phyloP scores from a whole-genome alignment of 805 yeast species.

The Kazachstania bromeliacearum region DNA sequence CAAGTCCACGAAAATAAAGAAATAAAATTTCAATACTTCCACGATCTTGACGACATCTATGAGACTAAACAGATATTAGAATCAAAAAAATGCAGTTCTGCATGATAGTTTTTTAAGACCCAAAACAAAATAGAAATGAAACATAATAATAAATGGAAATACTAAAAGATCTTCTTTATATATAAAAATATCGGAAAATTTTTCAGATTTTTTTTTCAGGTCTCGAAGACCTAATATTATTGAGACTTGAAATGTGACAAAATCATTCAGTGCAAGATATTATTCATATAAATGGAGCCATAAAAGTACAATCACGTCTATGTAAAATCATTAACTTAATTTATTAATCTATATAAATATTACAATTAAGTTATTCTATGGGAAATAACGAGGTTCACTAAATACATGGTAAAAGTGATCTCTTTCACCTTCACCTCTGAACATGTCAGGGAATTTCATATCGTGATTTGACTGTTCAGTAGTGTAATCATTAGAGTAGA shows the following conservation, averaged over 20 bases:
- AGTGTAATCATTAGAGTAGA: constrained; percentile 49
- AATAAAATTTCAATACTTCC: not conserved
- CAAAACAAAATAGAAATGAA: too few species aligned
- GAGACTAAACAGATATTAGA: constrained; percentile 1
- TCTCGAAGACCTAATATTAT: too few species aligned
- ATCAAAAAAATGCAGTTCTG: not conserved
- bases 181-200: not conserved
- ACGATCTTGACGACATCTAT: constrained; percentile 1
- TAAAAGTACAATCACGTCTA: not conserved
- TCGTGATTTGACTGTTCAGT: constrained; percentile 44
- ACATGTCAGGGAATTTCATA: constrained; percentile 65
- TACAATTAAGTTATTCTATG: not conserved
- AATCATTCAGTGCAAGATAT: too few species aligned
- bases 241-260: too few species aligned
- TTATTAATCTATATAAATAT: not conserved
- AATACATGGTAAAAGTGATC: constrained; percentile 93
- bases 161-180: not conserved
- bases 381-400: constrained; percentile 83
- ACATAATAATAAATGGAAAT: too few species aligned
- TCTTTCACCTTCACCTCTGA: constrained; percentile 85
- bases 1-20: not conserved
- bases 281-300: too few species aligned
- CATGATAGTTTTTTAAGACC: not conserved
- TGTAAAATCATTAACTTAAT: not conserved
- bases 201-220: too few species aligned